Percentiles rank a stretch among this genome's conserved stretches.
Conservation (phyloP, 2,329 filamentous ascomycete species). For the Ophiocordyceps polyrhachis-furcata region DNA sequence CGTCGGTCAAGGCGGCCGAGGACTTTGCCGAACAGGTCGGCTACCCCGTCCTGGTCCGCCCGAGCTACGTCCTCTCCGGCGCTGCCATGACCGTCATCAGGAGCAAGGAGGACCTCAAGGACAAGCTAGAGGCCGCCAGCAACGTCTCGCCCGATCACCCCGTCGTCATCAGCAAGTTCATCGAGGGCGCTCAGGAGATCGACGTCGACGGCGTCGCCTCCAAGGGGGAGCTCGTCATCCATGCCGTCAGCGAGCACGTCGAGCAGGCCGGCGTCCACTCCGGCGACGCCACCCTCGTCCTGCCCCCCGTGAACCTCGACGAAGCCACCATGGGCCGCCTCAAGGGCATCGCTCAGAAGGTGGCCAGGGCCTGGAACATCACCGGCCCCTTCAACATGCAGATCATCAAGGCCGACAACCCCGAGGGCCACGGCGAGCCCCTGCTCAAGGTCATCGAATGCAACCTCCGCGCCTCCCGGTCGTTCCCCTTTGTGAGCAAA, state of each 20-base stretch:
- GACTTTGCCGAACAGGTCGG: conserved; percentile 74
- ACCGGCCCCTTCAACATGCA: too few relatives aligned
- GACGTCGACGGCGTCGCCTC: conserved; percentile 88
- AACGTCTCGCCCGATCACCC: conserved; percentile 91
- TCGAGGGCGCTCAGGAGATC: conserved; percentile 90
- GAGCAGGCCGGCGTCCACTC: conserved; percentile 97
- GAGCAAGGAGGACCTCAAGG: conserved; percentile 28
- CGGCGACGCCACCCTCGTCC: conserved; percentile 84
- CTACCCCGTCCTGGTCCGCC: conserved; percentile 37
- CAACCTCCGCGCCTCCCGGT: conserved; percentile 91
- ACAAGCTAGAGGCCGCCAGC: conserved; percentile 81
- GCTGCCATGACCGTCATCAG: too few relatives aligned
- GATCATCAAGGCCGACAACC: conserved; percentile 7
- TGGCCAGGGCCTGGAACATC: too few relatives aligned
- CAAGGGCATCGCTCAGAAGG: too few relatives aligned
- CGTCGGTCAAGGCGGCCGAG: conserved; percentile 78
- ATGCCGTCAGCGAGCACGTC: conserved; percentile 88
- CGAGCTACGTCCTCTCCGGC: too few relatives aligned
- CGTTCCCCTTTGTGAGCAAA: conserved; percentile 97
- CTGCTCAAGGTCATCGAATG: conserved; percentile 93
- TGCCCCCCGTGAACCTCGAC: conserved; percentile 68
- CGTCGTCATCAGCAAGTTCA: conserved; percentile 96
- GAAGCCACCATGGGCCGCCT: conserved; percentile 14
- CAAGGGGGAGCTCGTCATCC: conserved; percentile 68
- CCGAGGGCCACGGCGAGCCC: conserved; percentile 49